Conservation (phyloP, 2,329 filamentous ascomycete genomes). For the Scleromitrula shiraiana region DNA sequence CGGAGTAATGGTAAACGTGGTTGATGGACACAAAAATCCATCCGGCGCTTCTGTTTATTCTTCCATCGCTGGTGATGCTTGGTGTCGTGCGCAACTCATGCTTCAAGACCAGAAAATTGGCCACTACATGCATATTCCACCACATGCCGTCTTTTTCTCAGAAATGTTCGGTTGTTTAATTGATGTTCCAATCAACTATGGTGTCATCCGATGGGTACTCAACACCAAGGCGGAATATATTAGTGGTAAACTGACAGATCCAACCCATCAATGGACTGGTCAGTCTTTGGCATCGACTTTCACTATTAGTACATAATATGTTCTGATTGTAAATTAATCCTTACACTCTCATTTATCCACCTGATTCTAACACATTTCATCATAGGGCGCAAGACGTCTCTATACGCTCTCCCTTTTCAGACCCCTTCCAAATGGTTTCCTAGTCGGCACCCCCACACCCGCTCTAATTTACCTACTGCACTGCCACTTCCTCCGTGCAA, state of each 20-base stretch:
- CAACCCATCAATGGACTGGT: conserved; percentile 53
- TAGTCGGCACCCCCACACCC: conserved; percentile 41
- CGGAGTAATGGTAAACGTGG: conserved; percentile 48
- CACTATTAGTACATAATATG: conserved; percentile 51
- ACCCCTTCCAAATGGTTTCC: conserved; percentile 44
- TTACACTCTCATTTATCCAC: neutral
- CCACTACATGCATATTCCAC: conserved; percentile 55
- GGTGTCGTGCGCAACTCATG: conserved; percentile 51
- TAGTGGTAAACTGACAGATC: conserved; percentile 41
- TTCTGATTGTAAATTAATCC: conserved; percentile 39
- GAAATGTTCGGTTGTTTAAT: conserved; percentile 52
- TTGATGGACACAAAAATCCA: conserved; percentile 45
- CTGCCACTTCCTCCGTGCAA: conserved; percentile 42
- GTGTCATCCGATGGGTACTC: conserved; percentile 51
- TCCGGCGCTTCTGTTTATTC: conserved; percentile 50
- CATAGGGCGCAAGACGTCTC: conserved; percentile 38
- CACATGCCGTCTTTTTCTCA: conserved; percentile 50
- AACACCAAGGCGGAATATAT: conserved; percentile 48
- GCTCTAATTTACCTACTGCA: conserved; percentile 43
- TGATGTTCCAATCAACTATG: conserved; percentile 54
- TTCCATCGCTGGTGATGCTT: conserved; percentile 52
- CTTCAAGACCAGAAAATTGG: conserved; percentile 58
- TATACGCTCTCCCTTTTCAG: conserved; percentile 41
- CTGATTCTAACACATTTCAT: neutral
- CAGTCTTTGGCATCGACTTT: conserved; percentile 44